Evolutionary conservation across 176 grass and related monocot genomes (phyloP).

Genomic region (Pharus latifolius): DNA sequence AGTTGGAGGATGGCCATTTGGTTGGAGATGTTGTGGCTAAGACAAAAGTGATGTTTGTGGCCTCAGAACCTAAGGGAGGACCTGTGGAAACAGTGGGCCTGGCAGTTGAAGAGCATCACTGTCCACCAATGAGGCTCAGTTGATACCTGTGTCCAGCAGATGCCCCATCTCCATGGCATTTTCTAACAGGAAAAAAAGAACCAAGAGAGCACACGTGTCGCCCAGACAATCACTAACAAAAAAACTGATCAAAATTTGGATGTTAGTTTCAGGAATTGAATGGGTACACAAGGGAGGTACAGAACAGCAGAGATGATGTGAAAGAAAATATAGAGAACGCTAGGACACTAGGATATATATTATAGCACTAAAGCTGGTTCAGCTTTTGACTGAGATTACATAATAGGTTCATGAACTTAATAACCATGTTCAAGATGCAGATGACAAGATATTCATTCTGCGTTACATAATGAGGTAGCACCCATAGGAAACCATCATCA

Average conservation of each 20-base stretch:
- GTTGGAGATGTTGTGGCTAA: conserved; percentile 30
- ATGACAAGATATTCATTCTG: not conserved
- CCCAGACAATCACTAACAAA: not conserved
- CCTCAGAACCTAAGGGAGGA: not conserved
- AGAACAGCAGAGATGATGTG: not conserved
- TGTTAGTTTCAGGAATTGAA: not conserved
- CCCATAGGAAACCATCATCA: not conserved
- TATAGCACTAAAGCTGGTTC: not conserved
- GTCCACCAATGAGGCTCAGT: not conserved
- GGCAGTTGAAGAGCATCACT: not conserved
- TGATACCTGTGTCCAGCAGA: no score
- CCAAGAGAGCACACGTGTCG: not conserved
- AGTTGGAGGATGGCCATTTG: conserved; percentile 28
- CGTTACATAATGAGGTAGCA: not conserved
- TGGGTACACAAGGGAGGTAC: not conserved
- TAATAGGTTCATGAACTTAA: not conserved
- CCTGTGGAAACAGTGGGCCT: conserved; percentile 13
- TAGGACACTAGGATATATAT: no score
- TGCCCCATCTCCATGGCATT: no score
- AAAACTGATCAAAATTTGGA: not conserved
- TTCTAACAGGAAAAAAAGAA: no score
- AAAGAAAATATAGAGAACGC: not conserved
- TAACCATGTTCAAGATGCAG: not conserved
- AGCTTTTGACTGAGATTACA: not conserved
- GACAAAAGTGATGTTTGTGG: conserved; percentile 28